Evolutionary conservation across 805 yeast species (phyloP).

Genomic region (Isabelozyma gotoi): DNA sequence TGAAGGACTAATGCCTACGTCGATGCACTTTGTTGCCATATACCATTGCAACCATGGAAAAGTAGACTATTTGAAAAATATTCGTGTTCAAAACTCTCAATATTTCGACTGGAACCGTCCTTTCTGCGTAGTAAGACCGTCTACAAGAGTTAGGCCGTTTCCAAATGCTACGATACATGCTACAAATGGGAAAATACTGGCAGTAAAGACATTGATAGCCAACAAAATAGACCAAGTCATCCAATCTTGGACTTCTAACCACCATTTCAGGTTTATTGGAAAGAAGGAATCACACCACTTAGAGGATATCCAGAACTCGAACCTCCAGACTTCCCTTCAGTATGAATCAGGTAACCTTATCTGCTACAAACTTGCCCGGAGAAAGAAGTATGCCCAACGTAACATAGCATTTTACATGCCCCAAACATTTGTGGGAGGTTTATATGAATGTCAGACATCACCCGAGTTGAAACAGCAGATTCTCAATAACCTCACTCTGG

Average conservation of each 20-base stretch:
- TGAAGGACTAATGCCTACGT: conserved; percentile 34
- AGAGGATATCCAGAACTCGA: conserved; percentile 12
- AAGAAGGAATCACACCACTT: conserved; percentile 12
- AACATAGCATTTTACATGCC: conserved; percentile 52
- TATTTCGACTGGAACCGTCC: conserved; percentile 52
- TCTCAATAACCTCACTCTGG: conserved; percentile 12
- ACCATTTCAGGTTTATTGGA: conserved; percentile 19
- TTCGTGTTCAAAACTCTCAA: conserved; percentile 24
- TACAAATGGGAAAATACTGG: conserved; percentile 1
- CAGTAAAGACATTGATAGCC: not conserved
- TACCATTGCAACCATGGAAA: conserved; percentile 54
- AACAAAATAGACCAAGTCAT: conserved; percentile 15
- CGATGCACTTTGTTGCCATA: conserved; percentile 45
- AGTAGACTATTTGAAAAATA: conserved; percentile 40
- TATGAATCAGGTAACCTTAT: conserved; percentile 27
- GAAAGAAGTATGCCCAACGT: conserved; percentile 50
- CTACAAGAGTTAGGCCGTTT: conserved; percentile 11
- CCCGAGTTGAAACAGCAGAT: conserved; percentile 19
- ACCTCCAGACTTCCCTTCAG: conserved; percentile 19
- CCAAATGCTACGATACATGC: conserved; percentile 9
- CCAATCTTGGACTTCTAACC: conserved; percentile 13
- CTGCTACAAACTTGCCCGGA: conserved; percentile 59
- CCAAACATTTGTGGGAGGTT: conserved; percentile 60
- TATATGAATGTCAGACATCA: conserved; percentile 51
- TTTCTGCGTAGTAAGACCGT: conserved; percentile 42